Conservation (phyloP, 2,329 filamentous ascomycete genomes). For the Calonectria pteridis region DNA sequence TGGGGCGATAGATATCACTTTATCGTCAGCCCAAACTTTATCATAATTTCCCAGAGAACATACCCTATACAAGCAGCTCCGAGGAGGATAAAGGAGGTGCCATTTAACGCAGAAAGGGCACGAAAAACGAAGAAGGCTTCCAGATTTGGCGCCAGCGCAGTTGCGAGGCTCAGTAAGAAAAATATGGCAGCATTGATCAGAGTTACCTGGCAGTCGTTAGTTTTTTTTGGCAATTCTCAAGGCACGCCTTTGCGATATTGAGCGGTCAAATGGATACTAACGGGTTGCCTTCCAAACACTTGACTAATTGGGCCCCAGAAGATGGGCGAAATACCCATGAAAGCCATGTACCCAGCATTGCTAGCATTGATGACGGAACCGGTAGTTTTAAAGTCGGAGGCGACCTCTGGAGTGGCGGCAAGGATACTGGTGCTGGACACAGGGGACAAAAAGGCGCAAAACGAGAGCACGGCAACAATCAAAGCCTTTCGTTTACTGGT, state of each 20-base stretch:
- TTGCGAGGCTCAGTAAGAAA: conserved; percentile 77
- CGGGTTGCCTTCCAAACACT: conserved; percentile 70
- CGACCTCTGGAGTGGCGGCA: conserved; percentile 80
- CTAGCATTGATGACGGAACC: conserved; percentile 78
- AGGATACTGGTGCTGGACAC: conserved; percentile 81
- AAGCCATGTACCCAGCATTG: conserved; percentile 80
- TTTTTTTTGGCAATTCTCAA: neutral
- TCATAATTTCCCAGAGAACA: conserved; percentile 40
- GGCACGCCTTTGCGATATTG: neutral
- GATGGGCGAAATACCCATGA: conserved; percentile 78
- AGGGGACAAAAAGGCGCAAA: conserved; percentile 82
- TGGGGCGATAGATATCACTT: conserved; percentile 73
- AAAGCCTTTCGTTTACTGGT: conserved; percentile 72
- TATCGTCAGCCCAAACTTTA: neutral
- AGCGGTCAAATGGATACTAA: conserved; percentile 49
- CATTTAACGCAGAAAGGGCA: conserved; percentile 80
- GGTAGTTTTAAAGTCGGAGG: conserved; percentile 72
- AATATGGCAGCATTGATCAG: conserved; percentile 73
- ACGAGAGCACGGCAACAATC: conserved; percentile 78
- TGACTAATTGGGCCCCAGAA: conserved; percentile 81
- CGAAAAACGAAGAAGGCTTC: conserved; percentile 80
- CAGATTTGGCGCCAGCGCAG: conserved; percentile 78
- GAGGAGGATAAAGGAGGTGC: conserved; percentile 79
- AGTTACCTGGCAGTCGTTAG: conserved; percentile 45
- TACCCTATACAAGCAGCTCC: conserved; percentile 77